Evolutionary conservation across 805 yeast genomes (phyloP), one percentile per base, ranked within the genome.

Genomic region (Zygosaccharomyces bailii): DNA sequence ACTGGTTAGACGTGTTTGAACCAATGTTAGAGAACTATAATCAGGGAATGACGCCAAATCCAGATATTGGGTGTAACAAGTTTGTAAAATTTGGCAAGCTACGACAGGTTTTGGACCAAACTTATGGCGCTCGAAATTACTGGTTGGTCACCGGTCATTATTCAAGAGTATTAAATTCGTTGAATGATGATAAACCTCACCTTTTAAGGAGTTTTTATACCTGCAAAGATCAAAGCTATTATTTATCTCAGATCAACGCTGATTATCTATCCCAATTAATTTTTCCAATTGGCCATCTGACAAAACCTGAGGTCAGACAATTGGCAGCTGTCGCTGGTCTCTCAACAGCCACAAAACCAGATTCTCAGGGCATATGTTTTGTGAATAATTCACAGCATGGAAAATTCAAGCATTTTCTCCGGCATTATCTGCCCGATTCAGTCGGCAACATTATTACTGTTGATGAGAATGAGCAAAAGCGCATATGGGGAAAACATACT

Each of bases 301-400:
- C 77, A 4, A 93, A 93, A 63, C 85, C 89, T 1, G 77, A 84
- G 53, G 82, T 90, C 1, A 67, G 98, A 21, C 63, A 71, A 18
- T 55, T 86, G 34, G 98, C 98, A 0, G 50, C 61, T n/a, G 53
- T 70, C 1, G 60, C 71, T 27, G 61, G 70, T 0, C 66, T 87
- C 11, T 75, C 79, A 1, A 80, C 84, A 1, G 88, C 90, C 1
- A 59, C 68, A n/a, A 89, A 89, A 56, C 93, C 88, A 0, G 99
- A 93, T 60, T 89, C 97, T 1, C 96, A 86, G 60, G 99, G 99
- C 0, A 72, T 93, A 7, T 93, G 99, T 61, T 93, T 93, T 70
- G 96, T 93, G 6, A 75, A 78, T 30, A 66, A 66, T 48, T 73
- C 79, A 7, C 82, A 79, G 52, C 75, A 73, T 39, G 78, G 78